Evolutionary conservation across 1,284 basidiomycete genomes (phyloP), one percentile per base, ranked within the genome.

Genomic region (Microbotryum intermedium): DNA sequence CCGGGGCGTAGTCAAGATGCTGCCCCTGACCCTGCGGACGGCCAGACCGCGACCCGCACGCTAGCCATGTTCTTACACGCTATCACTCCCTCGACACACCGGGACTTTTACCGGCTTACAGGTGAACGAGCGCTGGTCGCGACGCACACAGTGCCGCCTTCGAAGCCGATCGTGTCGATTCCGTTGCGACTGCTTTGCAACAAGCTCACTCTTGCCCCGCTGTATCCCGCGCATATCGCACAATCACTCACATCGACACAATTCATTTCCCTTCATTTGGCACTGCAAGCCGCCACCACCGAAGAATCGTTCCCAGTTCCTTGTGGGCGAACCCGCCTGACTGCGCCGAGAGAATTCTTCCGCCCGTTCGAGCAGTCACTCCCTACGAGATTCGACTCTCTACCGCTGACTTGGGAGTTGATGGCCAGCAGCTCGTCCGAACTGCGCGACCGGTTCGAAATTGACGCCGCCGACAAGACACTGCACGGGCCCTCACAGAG

Each of bases 231-330:
- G 11, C 26, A 16, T 13, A 20, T 56, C 13, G 13, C 34, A 39
- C 34, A 16, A 11, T 39, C 34, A 18, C 53, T 70, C 45, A 61
- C 55, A 23, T 60, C 67, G 2, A 62, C 57, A 6, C 65, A 70
- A 48, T 60, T 56, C 21, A 18, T 70, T 5, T 61, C 63, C 1
- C 64, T 70, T 2, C 70, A 70, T 50, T 48, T 69, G 21, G 56
- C 63, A 4, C 52, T 67, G 10, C 59, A 63, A 44, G 56, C 58
- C 57, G 58, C 8, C 53, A 54, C 6, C 58, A 62, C 30, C 44
- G 34, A 39, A 6, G 34, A 39, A 39, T 39, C 34, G 16, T 57
- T 43, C 42, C 42, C 45, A 25, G 21, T 46, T 25, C 10, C 10
- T n/a, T 23, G 21, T n/a, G n/a, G 45, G 21, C 45, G 21, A 21